A percentile compares a stretch with the other conserved stretches of the same genome.
Conservation (phyloP, 345 rosid genomes). For the Erodium maritimum region DNA sequence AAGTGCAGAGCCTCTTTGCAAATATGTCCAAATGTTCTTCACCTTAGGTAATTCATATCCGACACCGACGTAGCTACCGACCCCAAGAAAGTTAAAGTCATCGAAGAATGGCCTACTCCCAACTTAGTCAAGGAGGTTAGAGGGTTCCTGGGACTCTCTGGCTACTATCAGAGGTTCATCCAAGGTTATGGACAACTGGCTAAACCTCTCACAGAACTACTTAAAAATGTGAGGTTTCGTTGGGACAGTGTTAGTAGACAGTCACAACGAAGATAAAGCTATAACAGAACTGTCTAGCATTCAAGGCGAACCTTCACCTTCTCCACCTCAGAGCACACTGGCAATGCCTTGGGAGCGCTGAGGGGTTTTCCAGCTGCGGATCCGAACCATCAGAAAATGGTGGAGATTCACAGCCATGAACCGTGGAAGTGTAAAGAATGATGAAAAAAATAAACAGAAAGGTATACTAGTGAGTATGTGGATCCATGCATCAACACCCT, state of each 20-base stretch:
- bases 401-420: slow-evolving; percentile 90
- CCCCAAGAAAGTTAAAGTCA: too few relatives aligned
- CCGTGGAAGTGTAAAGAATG: slow-evolving; percentile 25
- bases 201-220: too few relatives aligned
- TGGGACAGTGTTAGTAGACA: slow-evolving; percentile 96
- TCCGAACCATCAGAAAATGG: slow-evolving; percentile 87
- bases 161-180: too few relatives aligned
- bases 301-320: slow-evolving; percentile 89
- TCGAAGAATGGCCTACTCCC: too few relatives aligned
- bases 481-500: not conserved
- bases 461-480: slow-evolving; percentile 5
- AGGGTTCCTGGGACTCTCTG: too few relatives aligned
- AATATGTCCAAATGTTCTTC: too few relatives aligned
- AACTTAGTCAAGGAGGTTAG: too few relatives aligned
- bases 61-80: too few relatives aligned
- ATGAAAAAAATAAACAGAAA: not conserved
- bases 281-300: slow-evolving; percentile 80
- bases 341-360: slow-evolving; percentile 56
- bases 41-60: too few relatives aligned
- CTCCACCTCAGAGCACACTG: slow-evolving; percentile 77
- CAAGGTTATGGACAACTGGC: too few relatives aligned
- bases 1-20: too few relatives aligned
- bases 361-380: slow-evolving; percentile 95
- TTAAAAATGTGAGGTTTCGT: too few relatives aligned
- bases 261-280: slow-evolving; percentile 75